Conservation (phyloP, 441 rosid genomes). For the Populus hybrid region DNA sequence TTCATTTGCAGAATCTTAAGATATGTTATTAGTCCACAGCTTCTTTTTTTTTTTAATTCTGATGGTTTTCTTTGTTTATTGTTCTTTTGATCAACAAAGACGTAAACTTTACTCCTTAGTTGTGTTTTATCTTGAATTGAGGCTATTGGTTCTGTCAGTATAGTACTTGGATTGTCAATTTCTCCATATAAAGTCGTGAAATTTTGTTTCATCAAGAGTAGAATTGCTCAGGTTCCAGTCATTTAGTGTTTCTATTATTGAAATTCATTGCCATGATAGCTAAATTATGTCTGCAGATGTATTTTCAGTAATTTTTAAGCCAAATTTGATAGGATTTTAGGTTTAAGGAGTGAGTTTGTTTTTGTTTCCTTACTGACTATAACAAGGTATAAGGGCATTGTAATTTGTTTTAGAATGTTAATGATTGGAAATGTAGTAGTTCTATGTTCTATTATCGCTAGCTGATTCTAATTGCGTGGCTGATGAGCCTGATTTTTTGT, state of each 20-base stretch:
- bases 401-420: conserved; percentile 7
- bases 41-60: no score
- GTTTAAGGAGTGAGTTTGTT: neutral
- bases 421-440: neutral
- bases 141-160: neutral
- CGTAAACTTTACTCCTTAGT: neutral
- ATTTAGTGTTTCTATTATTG: no score
- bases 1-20: neutral
- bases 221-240: neutral
- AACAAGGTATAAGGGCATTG: neutral
- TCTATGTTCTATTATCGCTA: neutral
- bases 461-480: neutral
- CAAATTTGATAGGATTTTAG: neutral
- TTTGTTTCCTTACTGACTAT: neutral
- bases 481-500: neutral
- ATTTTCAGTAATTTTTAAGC: neutral
- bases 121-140: conserved; percentile 5
- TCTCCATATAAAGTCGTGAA: neutral
- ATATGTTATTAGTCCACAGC: neutral
- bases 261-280: neutral
- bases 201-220: neutral
- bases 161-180: neutral
- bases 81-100: neutral
- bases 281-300: neutral
- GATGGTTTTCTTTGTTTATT: neutral